phyloP scores from a whole-genome alignment of 2,329 filamentous ascomycete species.

The Ramularia collo-cygni region DNA sequence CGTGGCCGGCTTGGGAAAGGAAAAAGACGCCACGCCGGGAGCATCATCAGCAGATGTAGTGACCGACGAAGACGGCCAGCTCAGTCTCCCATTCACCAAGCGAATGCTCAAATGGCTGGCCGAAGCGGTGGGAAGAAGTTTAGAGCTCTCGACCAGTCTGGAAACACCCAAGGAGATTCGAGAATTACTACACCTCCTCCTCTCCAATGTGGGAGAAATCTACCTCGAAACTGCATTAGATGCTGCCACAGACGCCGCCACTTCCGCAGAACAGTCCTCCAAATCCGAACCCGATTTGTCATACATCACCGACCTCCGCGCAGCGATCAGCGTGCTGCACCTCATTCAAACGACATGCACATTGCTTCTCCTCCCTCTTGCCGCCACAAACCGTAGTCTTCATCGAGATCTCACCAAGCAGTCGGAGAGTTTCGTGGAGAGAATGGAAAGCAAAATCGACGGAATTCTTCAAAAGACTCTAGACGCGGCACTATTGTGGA shows the following conservation, averaged over 20 bases:
- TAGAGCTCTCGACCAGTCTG: constrained; percentile 74
- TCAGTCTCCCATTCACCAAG: constrained; percentile 84
- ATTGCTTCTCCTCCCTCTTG: constrained; percentile 82
- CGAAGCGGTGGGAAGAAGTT: constrained; percentile 81
- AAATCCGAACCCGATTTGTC: constrained; percentile 83
- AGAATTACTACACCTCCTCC: constrained; percentile 71
- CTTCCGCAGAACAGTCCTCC: constrained; percentile 62
- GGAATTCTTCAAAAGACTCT: constrained; percentile 62
- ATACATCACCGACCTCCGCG: constrained; percentile 71
- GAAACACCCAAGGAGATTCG: constrained; percentile 94
- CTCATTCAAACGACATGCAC: constrained; percentile 89
- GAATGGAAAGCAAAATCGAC: constrained; percentile 79
- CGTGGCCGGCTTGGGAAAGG: constrained; percentile 73
- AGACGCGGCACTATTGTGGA: constrained; percentile 70
- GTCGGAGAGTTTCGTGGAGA: constrained; percentile 63
- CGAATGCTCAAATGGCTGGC: constrained; percentile 97
- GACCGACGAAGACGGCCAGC: constrained; percentile 76
- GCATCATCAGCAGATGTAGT: constrained; percentile 76
- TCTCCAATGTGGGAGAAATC: constrained; percentile 82
- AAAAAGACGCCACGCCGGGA: constrained; percentile 44
- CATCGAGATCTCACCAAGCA: constrained; percentile 83
- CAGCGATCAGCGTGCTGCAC: constrained; percentile 81
- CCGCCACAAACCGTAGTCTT: constrained; percentile 82
- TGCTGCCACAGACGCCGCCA: constrained; percentile 66
- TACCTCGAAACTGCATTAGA: constrained; percentile 61